phyloP scores from a whole-genome alignment of 208 protist genomes.

The Trypanosoma caninum region DNA sequence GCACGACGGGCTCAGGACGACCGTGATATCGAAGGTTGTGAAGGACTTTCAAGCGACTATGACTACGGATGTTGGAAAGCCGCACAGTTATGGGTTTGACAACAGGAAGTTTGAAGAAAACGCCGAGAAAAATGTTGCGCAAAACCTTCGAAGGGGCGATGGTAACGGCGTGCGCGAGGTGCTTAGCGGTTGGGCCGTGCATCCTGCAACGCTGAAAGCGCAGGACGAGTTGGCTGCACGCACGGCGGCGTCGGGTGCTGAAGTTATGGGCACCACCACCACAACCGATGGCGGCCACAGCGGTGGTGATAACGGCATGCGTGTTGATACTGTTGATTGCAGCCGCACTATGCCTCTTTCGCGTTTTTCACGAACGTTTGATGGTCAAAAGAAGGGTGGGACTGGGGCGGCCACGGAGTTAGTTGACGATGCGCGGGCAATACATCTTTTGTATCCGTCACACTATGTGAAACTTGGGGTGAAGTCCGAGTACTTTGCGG shows the following conservation, averaged over 20 bases:
- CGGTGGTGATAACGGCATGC: background rate
- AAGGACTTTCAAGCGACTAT: slow-evolving; percentile 52
- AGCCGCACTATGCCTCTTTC: slow-evolving; percentile 1
- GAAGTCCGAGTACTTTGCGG: slow-evolving; percentile 80
- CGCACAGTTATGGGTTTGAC: slow-evolving; percentile 55
- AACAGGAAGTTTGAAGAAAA: slow-evolving; percentile 31
- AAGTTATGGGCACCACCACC: background rate
- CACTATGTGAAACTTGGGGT: slow-evolving; percentile 80
- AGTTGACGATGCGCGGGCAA: slow-evolving; percentile 61
- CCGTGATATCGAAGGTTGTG: slow-evolving; percentile 58
- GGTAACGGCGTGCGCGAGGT: slow-evolving; percentile 44
- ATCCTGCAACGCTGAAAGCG: slow-evolving; percentile 9
- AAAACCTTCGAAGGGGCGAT: slow-evolving; percentile 34
- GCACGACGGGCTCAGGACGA: slow-evolving; percentile 22
- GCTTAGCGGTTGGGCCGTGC: slow-evolving; percentile 52
- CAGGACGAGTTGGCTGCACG: background rate
- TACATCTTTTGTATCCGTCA: slow-evolving; percentile 78
- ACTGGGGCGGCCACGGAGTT: slow-evolving; percentile 22
- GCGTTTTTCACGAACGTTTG: slow-evolving; percentile 17
- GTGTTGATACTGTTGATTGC: background rate
- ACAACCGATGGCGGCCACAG: background rate
- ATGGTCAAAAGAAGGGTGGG: slow-evolving; percentile 5
- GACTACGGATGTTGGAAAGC: slow-evolving; percentile 48
- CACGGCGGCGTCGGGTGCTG: background rate
- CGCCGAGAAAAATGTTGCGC: slow-evolving; percentile 23